Base-by-base conservation (phyloP, 2,329 filamentous ascomycete genomes). In the Metarhizium guizhouense region DNA sequence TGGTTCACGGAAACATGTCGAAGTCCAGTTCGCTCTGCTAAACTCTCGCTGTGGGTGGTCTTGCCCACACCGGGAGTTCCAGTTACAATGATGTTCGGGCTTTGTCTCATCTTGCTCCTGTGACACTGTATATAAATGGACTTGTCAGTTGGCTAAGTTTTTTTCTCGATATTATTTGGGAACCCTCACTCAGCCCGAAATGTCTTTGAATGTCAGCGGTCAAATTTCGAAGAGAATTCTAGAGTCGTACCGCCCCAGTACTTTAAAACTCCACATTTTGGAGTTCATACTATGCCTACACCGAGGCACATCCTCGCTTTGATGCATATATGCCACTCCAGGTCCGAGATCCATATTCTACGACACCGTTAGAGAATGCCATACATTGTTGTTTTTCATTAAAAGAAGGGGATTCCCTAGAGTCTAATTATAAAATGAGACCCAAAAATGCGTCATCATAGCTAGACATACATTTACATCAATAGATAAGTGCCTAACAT, bases 51-150 rank as follows among this genome's bases (percentile, higher is more conserved):
- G 70, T 96, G 92, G 7, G 89, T 95, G 18, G 92, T 96, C 76
- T 99, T 99, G 67, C 94, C 94, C 32, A 95, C 90, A 55, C 94
- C 94, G 0, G 94, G 94, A 20, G 94, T 99, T 61, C 94, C 94
- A 45, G 94, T 97, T 62, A 99, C 80, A 63, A 99, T 87, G 65
- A 99, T 90, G 71, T 97, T 99, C 34, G 94, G 94, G 59, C 74
- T 73, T 34, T 68, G 74, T 62, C 83, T 76, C 68, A 75, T 72
- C 56, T 62, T 72, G 42, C 6, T 14, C 45, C 13, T 48, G 8
- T 14, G 25, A 16, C 25, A 16, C 42, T 48, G 20, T n/a, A 30
- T 53, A 57, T 59, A 45, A 32, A 45, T 25, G 3, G 18, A 8
- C 18, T 20, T 4, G 40, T 43, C n/a, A 18, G 40, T 43, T 10